Base-by-base conservation (phyloP, 306 rosid genomes). In the Lathyrus aphaca region DNA sequence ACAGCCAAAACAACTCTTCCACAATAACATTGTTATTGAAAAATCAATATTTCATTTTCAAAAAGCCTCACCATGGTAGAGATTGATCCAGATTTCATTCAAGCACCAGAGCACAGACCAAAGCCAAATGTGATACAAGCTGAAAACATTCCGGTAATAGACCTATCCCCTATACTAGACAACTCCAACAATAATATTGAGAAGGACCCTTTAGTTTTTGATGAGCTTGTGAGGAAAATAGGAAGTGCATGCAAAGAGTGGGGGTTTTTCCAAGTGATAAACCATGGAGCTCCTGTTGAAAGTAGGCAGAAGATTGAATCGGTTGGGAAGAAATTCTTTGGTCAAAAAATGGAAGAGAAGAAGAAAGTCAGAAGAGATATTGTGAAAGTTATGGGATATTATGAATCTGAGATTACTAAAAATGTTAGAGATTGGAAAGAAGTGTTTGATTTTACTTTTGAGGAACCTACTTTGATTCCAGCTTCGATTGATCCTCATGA, bases 381-480 rank as follows among this genome's bases (percentile, higher is more conserved):
- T 44, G 60, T 44, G 50, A 66, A 66, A 4, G 73, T 66, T 5
- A 21, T 56, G 66, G 79, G 79, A 2, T 74, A 74, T 11, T 56
- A 74, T 43, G 88, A 89, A 21, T 27, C 67, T 0, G 96, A 89
- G 44, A 74, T 68, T 16, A 89, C 96, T 3, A 85, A 86, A 54
- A 86, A 85, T 25, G 81, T 86, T 9, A 85, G 87, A 32, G 96
- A 89, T 13, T 86, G 96, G 96, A 89, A 86, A 9, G 92, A 89
- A 46, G 90, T 81, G 11, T 83, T 79, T 73, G 96, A 86, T 81
- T 86, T 81, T 44, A 1, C 17, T 4, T 21, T 73, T 42, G 46
- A 48, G 18, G 90, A 81, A 39, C 92, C 90, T 0, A 81, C 87
- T 3, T 6, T 84, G 15, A 23, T 81, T 13, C 80, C 88, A 0